Evolutionary conservation across 805 yeast genomes (phyloP).

Genomic region (Ogataea trehalophila): DNA sequence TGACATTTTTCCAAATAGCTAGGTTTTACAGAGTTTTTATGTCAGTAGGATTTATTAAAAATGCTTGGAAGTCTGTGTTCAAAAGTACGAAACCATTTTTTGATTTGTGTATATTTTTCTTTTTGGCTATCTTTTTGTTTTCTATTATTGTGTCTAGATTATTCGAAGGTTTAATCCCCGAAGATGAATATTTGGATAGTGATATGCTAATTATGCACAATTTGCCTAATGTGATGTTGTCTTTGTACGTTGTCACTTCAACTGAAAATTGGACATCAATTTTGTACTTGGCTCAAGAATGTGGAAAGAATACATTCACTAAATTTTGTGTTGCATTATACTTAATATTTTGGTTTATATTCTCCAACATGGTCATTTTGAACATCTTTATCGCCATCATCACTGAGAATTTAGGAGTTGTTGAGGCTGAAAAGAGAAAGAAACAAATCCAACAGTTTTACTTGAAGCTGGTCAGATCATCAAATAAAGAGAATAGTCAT

Average conservation of each 20-base stretch:
- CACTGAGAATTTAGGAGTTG: conserved; percentile 71
- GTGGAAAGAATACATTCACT: conserved; percentile 46
- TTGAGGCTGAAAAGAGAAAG: conserved; percentile 65
- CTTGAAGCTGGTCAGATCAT: conserved; percentile 26
- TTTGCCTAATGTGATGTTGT: conserved; percentile 66
- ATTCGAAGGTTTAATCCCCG: too few relatives aligned
- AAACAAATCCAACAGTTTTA: conserved; percentile 65
- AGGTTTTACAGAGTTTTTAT: conserved; percentile 73
- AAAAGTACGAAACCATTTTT: conserved; percentile 60
- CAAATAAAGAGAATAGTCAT: conserved; percentile 18
- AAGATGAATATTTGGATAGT: conserved; percentile 34
- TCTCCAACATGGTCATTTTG: conserved; percentile 73
- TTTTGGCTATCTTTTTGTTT: conserved; percentile 53
- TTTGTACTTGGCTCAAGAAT: conserved; percentile 57
- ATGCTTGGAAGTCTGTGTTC: conserved; percentile 69
- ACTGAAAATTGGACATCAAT: conserved; percentile 91
- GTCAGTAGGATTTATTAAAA: conserved; percentile 48
- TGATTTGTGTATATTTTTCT: conserved; percentile 70
- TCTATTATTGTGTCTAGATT: conserved; percentile 67
- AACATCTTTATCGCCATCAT: conserved; percentile 92
- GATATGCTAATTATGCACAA: conserved; percentile 62
- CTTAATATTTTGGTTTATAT: conserved; percentile 72
- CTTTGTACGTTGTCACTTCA: conserved; percentile 74
- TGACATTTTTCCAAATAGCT: conserved; percentile 72
- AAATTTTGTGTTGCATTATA: conserved; percentile 57